A percentile compares a stretch with the other conserved stretches of the same genome.
phyloP scores from a whole-genome alignment of 2,329 filamentous ascomycete genomes.

The Apiospora phragmitis region DNA sequence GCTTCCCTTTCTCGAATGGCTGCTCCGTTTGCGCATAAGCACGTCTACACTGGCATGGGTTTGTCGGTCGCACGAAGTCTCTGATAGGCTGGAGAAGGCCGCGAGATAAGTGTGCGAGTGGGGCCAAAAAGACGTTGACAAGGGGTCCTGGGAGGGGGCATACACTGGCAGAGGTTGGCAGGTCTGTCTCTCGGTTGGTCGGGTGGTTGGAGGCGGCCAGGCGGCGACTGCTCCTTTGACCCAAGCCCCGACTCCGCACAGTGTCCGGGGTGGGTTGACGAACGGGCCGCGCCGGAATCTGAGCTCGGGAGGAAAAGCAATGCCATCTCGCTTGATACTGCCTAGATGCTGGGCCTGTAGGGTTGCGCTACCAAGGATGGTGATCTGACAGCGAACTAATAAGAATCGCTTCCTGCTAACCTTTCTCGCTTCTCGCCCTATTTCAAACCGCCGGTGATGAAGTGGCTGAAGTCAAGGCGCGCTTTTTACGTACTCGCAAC shows the following conservation, averaged over 20 bases:
- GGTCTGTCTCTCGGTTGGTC: background rate
- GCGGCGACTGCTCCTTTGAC: background rate
- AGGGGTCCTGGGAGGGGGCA: background rate
- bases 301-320: background rate
- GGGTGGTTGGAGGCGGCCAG: background rate
- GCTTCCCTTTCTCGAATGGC: background rate
- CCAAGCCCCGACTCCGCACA: background rate
- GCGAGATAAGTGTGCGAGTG: background rate
- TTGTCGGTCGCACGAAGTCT: background rate
- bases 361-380: background rate
- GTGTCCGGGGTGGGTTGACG: background rate
- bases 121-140: background rate
- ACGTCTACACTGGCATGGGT: background rate
- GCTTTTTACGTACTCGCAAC: background rate
- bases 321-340: background rate
- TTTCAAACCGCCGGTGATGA: background rate
- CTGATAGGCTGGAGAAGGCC: background rate
- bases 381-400: background rate
- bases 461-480: background rate
- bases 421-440: background rate
- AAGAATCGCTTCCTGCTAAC: background rate
- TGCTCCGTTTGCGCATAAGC: background rate
- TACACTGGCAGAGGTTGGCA: background rate
- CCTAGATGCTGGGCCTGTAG: background rate
- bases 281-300: background rate